Evolutionary conservation across 169 alveolate species (phyloP).

Genomic region (Babesia microti): DNA sequence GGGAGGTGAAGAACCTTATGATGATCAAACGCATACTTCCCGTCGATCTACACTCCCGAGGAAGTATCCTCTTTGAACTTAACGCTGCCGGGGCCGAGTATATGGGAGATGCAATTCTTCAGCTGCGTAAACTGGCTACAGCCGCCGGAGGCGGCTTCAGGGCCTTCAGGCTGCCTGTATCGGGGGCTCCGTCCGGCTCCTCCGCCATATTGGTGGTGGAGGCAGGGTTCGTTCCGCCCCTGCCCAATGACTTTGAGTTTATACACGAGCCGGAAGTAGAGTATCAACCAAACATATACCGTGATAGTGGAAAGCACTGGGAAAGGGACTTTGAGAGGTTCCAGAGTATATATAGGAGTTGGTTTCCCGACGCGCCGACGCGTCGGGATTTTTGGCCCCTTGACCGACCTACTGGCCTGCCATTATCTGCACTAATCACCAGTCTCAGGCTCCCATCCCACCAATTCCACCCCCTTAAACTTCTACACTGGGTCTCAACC

Average conservation of each 20-base stretch:
- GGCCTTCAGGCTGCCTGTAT: slow-evolving; percentile 11
- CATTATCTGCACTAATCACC: slow-evolving; percentile 22
- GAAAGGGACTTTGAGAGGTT: slow-evolving; percentile 59
- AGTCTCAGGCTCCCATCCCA: slow-evolving; percentile 32
- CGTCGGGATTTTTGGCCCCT: slow-evolving; percentile 27
- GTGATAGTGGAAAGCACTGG: slow-evolving; percentile 53
- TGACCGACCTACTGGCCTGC: slow-evolving; percentile 25
- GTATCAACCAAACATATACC: slow-evolving; percentile 39
- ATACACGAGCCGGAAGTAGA: slow-evolving; percentile 36
- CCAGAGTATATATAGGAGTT: slow-evolving; percentile 59
- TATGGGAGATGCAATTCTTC: slow-evolving; percentile 39
- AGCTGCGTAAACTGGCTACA: slow-evolving; percentile 3
- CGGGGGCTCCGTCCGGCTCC: slow-evolving; percentile 27
- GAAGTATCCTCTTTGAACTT: slow-evolving; percentile 51
- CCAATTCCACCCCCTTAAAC: slow-evolving; percentile 28
- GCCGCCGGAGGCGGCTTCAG: slow-evolving; percentile 1
- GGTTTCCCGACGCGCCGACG: slow-evolving; percentile 60
- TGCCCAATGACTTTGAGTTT: slow-evolving; percentile 49
- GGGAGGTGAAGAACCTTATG: slow-evolving; percentile 56
- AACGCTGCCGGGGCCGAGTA: slow-evolving; percentile 42
- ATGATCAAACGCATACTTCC: slow-evolving; percentile 64
- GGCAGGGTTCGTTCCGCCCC: slow-evolving; percentile 59
- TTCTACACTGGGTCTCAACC: slow-evolving; percentile 47
- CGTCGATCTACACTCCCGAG: slow-evolving; percentile 64
- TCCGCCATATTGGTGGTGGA: slow-evolving; percentile 54